Conservation (phyloP, 2,329 filamentous ascomycete genomes). For the Fusarium transvaalense region DNA sequence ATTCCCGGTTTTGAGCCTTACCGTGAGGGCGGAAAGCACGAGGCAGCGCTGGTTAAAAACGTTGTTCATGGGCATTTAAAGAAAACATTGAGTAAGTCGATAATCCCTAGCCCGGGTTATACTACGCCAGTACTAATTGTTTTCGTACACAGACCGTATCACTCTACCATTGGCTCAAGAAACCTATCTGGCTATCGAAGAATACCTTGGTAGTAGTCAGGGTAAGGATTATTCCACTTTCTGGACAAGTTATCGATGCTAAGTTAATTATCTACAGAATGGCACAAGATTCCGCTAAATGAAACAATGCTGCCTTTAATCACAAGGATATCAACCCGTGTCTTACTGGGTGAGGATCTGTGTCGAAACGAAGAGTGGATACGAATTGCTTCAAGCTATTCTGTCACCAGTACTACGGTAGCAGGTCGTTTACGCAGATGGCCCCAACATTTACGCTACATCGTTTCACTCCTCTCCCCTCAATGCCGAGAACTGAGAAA, state of each 20-base stretch:
- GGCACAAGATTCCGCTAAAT: background rate
- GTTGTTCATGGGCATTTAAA: background rate
- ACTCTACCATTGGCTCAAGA: background rate
- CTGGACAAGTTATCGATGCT: no score
- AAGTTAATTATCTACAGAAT: background rate
- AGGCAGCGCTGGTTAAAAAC: background rate
- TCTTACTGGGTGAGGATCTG: background rate
- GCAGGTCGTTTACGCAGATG: background rate
- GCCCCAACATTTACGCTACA: background rate
- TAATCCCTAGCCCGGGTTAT: rapidly evolving
- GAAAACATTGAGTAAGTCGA: background rate
- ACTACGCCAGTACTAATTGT: background rate
- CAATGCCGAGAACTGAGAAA: background rate
- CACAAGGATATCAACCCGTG: background rate
- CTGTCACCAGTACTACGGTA: background rate
- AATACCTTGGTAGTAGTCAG: background rate
- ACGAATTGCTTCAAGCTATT: background rate
- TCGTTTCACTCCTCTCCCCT: background rate
- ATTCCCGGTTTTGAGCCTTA: background rate
- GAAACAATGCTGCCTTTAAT: background rate
- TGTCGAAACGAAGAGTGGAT: background rate
- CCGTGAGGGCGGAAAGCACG: background rate
- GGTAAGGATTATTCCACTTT: background rate
- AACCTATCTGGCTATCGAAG: background rate
- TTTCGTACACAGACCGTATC: background rate